These are phyloP conservation scores for Kodamaea hsintzibuensis DNA, from an alignment of 805 yeast genomes.

Conservation along the genomic window DNA sequence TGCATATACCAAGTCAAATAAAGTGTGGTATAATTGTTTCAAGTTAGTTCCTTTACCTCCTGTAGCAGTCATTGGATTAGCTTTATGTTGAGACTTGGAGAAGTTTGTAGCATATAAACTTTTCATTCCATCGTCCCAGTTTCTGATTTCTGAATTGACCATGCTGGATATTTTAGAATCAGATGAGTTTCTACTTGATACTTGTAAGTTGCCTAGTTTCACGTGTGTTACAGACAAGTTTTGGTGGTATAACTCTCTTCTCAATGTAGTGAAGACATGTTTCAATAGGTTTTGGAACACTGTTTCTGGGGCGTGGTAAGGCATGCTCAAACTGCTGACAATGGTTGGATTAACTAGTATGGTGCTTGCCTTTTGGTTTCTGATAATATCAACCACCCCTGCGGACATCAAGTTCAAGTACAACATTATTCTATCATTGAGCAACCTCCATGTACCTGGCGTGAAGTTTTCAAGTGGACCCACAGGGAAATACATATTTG, in stretches of 20 bases:
- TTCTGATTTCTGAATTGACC: slow-evolving; percentile 37
- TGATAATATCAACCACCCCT: slow-evolving; percentile 55
- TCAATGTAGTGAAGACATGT: slow-evolving; percentile 33
- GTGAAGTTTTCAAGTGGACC: slow-evolving; percentile 66
- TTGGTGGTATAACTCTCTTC: slow-evolving; percentile 39
- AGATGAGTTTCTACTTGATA: slow-evolving; percentile 22
- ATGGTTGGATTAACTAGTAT: slow-evolving; percentile 57
- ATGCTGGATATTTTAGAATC: slow-evolving; percentile 25
- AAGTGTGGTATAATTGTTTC: slow-evolving; percentile 38
- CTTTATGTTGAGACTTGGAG: slow-evolving; percentile 28
- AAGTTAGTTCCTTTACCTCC: slow-evolving; percentile 32
- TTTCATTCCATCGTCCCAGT: slow-evolving; percentile 40
- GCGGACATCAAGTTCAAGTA: slow-evolving; percentile 53
- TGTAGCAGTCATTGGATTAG: slow-evolving; percentile 30
- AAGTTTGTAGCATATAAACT: slow-evolving; percentile 33
- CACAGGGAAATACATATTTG: slow-evolving; percentile 65
- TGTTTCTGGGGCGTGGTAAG: slow-evolving; percentile 66
- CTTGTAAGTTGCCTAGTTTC: slow-evolving; percentile 40
- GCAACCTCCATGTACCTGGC: slow-evolving; percentile 50
- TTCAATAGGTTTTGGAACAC: slow-evolving; percentile 49
- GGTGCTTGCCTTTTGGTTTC: slow-evolving; percentile 51
- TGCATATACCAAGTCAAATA: slow-evolving; percentile 39
- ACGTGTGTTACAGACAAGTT: slow-evolving; percentile 39
- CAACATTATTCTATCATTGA: slow-evolving; percentile 47
- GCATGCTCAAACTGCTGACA: slow-evolving; percentile 52